Evolutionary conservation across 768 basidiomycete genomes (phyloP).

Genomic region (Tulasnella sp.): DNA sequence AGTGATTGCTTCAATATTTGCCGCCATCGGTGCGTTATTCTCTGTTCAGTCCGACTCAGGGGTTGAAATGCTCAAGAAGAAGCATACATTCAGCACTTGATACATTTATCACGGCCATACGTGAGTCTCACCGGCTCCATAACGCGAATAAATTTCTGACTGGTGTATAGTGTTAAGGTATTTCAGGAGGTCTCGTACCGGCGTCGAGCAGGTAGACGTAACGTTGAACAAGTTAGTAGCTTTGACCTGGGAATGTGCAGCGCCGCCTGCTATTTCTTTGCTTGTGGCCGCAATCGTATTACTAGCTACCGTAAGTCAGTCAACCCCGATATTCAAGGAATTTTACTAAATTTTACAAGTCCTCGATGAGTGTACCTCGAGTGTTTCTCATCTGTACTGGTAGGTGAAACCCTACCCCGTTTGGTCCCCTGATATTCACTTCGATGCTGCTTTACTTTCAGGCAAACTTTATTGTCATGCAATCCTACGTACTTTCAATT

Average conservation of each 20-base stretch:
- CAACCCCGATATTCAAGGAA: not conserved
- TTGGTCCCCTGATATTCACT: too few species aligned
- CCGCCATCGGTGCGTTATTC: too few species aligned
- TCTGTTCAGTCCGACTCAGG: too few species aligned
- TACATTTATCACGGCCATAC: not conserved
- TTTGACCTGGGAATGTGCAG: conserved; percentile 3
- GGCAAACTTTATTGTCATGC: conserved; percentile 9
- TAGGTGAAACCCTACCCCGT: too few species aligned
- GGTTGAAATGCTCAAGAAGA: not conserved
- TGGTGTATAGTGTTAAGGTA: not conserved
- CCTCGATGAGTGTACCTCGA: not conserved
- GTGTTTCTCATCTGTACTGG: not conserved
- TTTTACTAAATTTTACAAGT: not conserved
- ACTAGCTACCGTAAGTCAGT: not conserved
- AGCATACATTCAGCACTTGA: not conserved
- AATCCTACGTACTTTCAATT: not conserved
- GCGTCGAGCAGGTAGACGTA: not conserved
- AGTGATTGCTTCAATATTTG: too few species aligned
- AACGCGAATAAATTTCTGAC: not conserved
- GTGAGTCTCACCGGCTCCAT: not conserved
- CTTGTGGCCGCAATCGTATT: not conserved
- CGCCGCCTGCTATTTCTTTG: not conserved
- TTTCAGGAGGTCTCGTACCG: conserved; percentile 1
- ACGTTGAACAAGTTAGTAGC: not conserved
- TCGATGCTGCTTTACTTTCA: not conserved